Conservation (phyloP, 2,329 filamentous ascomycete species). For the Exophiala xenobiotica region DNA sequence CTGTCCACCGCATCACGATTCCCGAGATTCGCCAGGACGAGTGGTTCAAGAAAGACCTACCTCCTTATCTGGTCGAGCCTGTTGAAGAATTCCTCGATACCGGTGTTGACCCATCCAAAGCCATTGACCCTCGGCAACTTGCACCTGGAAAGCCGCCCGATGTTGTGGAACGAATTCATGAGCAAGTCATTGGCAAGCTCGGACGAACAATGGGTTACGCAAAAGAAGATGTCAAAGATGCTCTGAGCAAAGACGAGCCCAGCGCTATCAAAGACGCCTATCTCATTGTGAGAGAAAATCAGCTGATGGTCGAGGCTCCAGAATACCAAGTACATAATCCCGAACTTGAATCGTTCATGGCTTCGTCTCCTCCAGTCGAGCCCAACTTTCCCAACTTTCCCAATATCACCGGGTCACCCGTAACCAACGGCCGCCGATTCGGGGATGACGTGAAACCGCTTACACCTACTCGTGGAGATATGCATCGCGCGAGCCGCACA, state of each 20-base stretch:
- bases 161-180: constrained; percentile 84
- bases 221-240: constrained; percentile 91
- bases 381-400: constrained; percentile 35
- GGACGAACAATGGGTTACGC: constrained; percentile 98
- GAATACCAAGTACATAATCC: constrained; percentile 51
- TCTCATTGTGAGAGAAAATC: constrained; percentile 95
- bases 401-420: constrained; percentile 16
- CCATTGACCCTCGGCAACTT: constrained; percentile 79
- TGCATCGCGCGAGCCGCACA: constrained; percentile 26
- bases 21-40: constrained; percentile 89
- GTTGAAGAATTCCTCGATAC: constrained; percentile 91
- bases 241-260: constrained; percentile 84
- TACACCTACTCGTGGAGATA: constrained; percentile 21
- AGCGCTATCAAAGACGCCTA: constrained; percentile 99
- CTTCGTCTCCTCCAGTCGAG: constrained; percentile 54
- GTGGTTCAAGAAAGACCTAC: constrained; percentile 88
- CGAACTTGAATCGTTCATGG: constrained; percentile 52
- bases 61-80: constrained; percentile 80
- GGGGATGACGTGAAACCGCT: constrained; percentile 28
- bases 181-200: constrained; percentile 90
- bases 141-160: constrained; percentile 74
- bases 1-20: constrained; percentile 89
- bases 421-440: constrained; percentile 8
- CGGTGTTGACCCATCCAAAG: constrained; percentile 88
- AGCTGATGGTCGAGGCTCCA: constrained; percentile 73